Evolutionary conservation across 2,329 filamentous ascomycete genomes (phyloP), one percentile per base, ranked within the genome.

Genomic region (Ciborinia camelliae): DNA sequence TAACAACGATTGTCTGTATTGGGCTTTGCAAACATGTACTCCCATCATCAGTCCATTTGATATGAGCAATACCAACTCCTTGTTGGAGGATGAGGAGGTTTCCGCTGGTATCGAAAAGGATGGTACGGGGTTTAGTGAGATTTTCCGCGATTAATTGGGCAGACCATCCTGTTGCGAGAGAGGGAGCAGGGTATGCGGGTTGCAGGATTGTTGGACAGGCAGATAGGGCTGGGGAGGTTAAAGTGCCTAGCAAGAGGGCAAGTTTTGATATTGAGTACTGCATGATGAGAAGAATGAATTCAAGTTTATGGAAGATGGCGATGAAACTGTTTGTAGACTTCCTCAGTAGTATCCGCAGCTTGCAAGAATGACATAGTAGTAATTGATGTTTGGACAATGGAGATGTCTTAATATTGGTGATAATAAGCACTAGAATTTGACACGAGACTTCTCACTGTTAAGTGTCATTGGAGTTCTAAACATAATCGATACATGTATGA

Each of bases 21-120:
- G 64, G 58, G 10, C 72, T 62, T 37, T 69, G 63, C 20, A 72
- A 64, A 60, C 70, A 72, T 12, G 67, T 68, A 43, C 65, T 66
- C 10, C 68, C 69, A 14, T 68, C 63, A 61, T 73, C 74, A 3
- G 68, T 68, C 10, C 75, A 69, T 10, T 52, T 43, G 23, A 74
- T 59, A 43, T 71, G 70, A 1, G 71, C 65, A 52, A 76, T 71
- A 9, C 74, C 73, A 28, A 43, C 59, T 28, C 71, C 69, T 26
- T 67, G 66, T 51, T 75, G 70, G 4, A 73, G 68, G 37, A 77
- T 70, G 2, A 76, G 68, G 18, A 77, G 63, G 39, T 72, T 71
- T 1, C 75, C 73, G 30, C 52, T 64, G 2, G 53, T 65, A 69
- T 77, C 74, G 48, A 76, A 75, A 3, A 75, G 39, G 14, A 76